A percentile compares a stretch with the other conserved stretches of the same genome.
Evolutionary conservation across 2,329 filamentous ascomycete species (phyloP).

Genomic region (Chrysoporthe puriensis): DNA sequence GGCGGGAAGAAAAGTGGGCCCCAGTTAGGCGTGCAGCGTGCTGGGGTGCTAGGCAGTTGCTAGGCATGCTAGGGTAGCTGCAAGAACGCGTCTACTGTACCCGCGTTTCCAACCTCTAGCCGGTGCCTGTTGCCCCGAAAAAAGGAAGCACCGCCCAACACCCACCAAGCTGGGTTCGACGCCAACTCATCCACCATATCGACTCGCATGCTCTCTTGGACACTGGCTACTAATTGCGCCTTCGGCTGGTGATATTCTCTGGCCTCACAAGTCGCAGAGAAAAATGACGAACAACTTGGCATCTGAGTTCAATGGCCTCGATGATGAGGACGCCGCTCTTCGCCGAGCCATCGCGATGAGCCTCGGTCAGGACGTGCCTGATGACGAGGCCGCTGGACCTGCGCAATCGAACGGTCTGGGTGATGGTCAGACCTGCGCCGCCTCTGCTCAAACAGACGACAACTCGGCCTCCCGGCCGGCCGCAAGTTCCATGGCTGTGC

Average conservation of each 20-base stretch:
- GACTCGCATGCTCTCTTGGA: neutral
- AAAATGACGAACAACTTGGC: conserved; percentile 33
- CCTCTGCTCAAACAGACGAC: neutral
- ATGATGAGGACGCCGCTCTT: conserved; percentile 63
- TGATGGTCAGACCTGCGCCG: neutral
- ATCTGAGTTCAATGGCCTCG: conserved; percentile 38
- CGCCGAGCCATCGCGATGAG: conserved; percentile 64
- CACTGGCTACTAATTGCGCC: neutral
- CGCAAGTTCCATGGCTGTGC: conserved; percentile 37
- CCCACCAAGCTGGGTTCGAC: conserved; percentile 12
- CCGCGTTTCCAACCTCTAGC: neutral
- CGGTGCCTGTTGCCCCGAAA: neutral
- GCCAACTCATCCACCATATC: conserved; percentile 13
- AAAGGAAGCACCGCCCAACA: conserved; percentile 6
- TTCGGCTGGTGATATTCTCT: neutral
- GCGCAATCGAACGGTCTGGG: neutral
- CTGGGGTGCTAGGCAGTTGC: too few relatives aligned
- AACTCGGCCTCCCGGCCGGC: neutral
- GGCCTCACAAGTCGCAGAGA: too few relatives aligned
- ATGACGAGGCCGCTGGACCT: conserved; percentile 10
- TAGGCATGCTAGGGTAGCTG: neutral
- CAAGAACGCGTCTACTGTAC: neutral
- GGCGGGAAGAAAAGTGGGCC: neutral
- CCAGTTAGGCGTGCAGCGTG: neutral
- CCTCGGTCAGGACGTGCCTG: conserved; percentile 41